phyloP scores from a whole-genome alignment of 192 early-diverging fungal species.

The Helicostylum pulchrum region DNA sequence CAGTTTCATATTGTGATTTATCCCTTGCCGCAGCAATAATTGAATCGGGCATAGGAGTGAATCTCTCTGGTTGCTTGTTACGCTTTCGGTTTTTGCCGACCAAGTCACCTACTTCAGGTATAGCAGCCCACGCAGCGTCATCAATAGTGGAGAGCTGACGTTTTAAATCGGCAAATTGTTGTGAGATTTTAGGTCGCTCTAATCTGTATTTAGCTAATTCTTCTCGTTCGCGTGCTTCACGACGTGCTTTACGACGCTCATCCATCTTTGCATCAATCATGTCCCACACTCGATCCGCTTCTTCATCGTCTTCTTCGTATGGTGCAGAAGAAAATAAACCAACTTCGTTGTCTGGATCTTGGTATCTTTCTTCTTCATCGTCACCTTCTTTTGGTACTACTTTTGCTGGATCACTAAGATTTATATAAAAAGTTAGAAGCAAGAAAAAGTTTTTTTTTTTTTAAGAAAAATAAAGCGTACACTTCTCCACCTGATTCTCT shows the following conservation, averaged over 20 bases:
- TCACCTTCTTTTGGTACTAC: constrained; percentile 45
- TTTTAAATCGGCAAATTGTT: constrained; percentile 91
- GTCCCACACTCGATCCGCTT: constrained; percentile 92
- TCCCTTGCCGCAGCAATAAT: constrained; percentile 52
- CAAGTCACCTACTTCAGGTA: constrained; percentile 81
- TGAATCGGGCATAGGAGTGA: constrained; percentile 63
- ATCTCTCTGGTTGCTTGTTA: constrained; percentile 52
- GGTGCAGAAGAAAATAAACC: constrained; percentile 84
- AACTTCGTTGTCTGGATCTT: constrained; percentile 92
- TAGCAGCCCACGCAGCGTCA: constrained; percentile 82
- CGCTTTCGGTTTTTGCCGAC: constrained; percentile 75
- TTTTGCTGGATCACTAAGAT: constrained; percentile 10
- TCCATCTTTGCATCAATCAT: constrained; percentile 90
- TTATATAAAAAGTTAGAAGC: background rate
- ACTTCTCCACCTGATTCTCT: constrained; percentile 62
- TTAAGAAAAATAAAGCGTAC: constrained; percentile 28
- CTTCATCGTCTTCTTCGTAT: constrained; percentile 96
- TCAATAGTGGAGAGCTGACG: constrained; percentile 71
- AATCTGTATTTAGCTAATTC: constrained; percentile 62
- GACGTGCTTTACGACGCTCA: constrained; percentile 68
- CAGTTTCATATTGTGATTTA: constrained; percentile 49
- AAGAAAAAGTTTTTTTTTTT: background rate
- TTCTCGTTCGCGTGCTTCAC: constrained; percentile 73
- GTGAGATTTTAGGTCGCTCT: constrained; percentile 77
- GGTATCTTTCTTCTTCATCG: constrained; percentile 72